Percentiles rank a stretch among this genome's conserved stretches.
Conservation (phyloP, 2,329 filamentous ascomycete species). For the Gaeumannomyces sp. region DNA sequence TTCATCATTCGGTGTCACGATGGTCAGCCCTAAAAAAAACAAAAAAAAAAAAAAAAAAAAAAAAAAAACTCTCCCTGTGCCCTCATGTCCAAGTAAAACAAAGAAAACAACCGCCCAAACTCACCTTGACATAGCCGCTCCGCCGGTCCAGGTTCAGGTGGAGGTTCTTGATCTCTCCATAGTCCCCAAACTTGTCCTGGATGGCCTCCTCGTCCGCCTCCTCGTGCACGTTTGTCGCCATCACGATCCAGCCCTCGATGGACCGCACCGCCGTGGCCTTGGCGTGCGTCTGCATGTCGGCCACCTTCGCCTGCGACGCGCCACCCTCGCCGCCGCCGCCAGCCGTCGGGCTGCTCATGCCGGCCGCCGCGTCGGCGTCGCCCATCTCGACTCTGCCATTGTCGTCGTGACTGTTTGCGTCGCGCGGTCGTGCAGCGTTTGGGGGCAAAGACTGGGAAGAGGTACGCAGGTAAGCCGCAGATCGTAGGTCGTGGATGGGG, state of each 20-base stretch:
- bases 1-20: background rate
- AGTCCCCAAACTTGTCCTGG: conserved; percentile 77
- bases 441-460: too few relatives aligned
- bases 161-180: conserved; percentile 80
- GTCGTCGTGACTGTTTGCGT: background rate
- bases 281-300: conserved; percentile 64
- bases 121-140: conserved; percentile 81
- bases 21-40: background rate
- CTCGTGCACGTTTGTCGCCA: conserved; percentile 82
- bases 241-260: conserved; percentile 85
- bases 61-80: background rate
- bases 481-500: background rate
- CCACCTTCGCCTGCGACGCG: conserved; percentile 35
- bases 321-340: conserved; percentile 1
- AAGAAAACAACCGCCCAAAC: conserved; percentile 13
- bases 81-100: background rate
- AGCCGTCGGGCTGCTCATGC: background rate
- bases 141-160: conserved; percentile 77
- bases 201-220: conserved; percentile 79
- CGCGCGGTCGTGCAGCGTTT: too few relatives aligned
- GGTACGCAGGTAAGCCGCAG: too few relatives aligned
- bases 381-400: conserved; percentile 33
- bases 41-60: conserved; percentile 6
- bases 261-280: conserved; percentile 77
- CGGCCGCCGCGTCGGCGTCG: conserved; percentile 11